These are phyloP conservation scores for Pseudonectria buxi DNA, from an alignment of 2,329 filamentous ascomycete species.

Conservation along the genomic window DNA sequence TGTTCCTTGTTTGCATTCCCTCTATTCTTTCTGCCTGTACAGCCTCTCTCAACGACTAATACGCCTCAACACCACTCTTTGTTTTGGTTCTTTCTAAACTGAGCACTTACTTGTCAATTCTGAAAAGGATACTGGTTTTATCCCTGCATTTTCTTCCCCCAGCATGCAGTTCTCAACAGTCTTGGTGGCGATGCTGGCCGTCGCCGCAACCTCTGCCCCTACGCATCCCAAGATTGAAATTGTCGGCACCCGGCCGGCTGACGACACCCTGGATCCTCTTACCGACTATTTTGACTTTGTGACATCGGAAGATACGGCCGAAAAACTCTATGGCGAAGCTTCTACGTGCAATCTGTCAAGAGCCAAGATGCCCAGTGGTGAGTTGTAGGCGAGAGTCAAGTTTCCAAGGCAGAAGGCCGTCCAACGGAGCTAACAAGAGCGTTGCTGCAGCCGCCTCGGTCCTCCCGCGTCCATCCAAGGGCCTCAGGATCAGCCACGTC, in stretches of 20 bases:
- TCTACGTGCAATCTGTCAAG: slow-evolving; percentile 49
- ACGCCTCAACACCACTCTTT: too few relatives aligned
- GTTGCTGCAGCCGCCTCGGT: slow-evolving; percentile 43
- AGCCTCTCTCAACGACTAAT: too few relatives aligned
- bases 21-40: too few relatives aligned
- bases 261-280: slow-evolving; percentile 38
- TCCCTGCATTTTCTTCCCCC: slow-evolving; percentile 2
- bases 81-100: too few relatives aligned
- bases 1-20: too few relatives aligned
- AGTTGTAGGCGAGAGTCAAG: slow-evolving; percentile 16
- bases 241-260: slow-evolving; percentile 30
- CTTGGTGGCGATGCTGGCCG: slow-evolving; percentile 37
- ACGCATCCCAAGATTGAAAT: slow-evolving; percentile 31
- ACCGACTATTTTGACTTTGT: slow-evolving; percentile 57
- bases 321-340: slow-evolving; percentile 32
- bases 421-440: slow-evolving; percentile 11
- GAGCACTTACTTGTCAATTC: too few relatives aligned
- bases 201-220: slow-evolving; percentile 42
- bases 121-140: too few relatives aligned
- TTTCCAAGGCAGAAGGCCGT: too few relatives aligned
- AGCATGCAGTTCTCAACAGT: slow-evolving; percentile 45
- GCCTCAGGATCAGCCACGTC: slow-evolving; percentile 65
- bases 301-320: slow-evolving; percentile 46
- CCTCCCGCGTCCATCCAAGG: slow-evolving; percentile 54
- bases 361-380: slow-evolving; percentile 45